Evolutionary conservation across 176 grass and related monocot species (phyloP).

Genomic region (Zea luxurians): DNA sequence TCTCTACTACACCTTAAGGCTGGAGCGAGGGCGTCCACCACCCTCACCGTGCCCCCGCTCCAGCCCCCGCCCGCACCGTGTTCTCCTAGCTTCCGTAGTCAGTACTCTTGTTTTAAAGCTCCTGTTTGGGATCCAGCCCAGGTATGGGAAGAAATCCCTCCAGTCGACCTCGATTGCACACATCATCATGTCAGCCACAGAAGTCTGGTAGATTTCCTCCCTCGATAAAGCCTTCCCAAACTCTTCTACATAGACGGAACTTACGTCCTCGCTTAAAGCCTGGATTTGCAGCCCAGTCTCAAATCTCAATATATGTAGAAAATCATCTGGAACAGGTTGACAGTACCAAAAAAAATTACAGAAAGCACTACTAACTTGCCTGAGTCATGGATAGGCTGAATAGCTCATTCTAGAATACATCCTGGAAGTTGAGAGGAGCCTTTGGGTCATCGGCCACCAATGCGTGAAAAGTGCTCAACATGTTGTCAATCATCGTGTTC

Average conservation of each 20-base stretch:
- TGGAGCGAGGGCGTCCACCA: too few species aligned
- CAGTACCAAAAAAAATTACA: too few species aligned
- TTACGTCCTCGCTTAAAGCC: conserved; percentile 62
- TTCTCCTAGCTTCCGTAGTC: conserved; percentile 43
- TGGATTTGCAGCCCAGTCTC: conserved; percentile 36
- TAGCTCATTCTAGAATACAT: too few species aligned
- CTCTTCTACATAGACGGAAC: conserved; percentile 65
- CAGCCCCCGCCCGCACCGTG: too few species aligned
- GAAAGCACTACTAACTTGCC: conserved; percentile 32
- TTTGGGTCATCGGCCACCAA: conserved; percentile 47
- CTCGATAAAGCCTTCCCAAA: conserved; percentile 58
- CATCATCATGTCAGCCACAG: conserved; percentile 71
- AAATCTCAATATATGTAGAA: too few species aligned
- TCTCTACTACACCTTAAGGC: too few species aligned
- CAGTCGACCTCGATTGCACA: conserved; percentile 84
- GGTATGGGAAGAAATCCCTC: conserved; percentile 96
- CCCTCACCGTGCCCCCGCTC: too few species aligned
- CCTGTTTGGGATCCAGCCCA: too few species aligned
- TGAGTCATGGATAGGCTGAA: conserved; percentile 67
- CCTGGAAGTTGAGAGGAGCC: too few species aligned
- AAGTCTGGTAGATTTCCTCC: conserved; percentile 55
- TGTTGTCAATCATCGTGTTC: conserved; percentile 60
- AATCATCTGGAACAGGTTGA: too few species aligned
- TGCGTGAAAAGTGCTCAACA: conserved; percentile 44
- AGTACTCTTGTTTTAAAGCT: conserved; percentile 59